Base-by-base conservation (phyloP, 83 land plant genomes). In the Picea abies region DNA sequence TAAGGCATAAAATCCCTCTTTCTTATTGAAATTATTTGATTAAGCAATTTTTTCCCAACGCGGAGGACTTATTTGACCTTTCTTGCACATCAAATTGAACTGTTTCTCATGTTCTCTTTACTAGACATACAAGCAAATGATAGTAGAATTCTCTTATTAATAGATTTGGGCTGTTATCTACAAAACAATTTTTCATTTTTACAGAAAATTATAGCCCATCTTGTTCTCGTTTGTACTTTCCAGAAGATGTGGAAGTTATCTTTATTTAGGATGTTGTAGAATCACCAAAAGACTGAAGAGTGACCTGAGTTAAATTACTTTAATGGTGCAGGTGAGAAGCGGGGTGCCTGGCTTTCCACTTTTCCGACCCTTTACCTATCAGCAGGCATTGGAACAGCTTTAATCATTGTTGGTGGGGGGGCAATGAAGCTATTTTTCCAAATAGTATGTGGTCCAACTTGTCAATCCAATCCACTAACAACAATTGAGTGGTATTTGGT, bases 401-500 rank as follows among this genome's bases (percentile, higher is more conserved):
- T 97, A 22, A 85, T 93, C 25, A 79, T 93, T 25, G 76, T 95
- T 22, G 95, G 96, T 4, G 98, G 99, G 2, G 77, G 91, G 2
- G 84, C 91, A 63, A 79, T 87, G 71, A 93, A 88, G 90, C 84
- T 89, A 58, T 95, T 96, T 86, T 95, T 82, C 84, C 64, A 87
- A 22, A 84, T 84, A 9, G 88, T 93, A 3, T 93, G 95, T 80
- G 93, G 92, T 1, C 60, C 81, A 60, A 56, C 70, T 6, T 90
- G 92, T 81, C 60, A 62, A 8, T 56, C 91, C 0, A 72, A 70
- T 60, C 90, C 95, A 15, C 84, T 90, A 26, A 86, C 95, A 0
- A 71, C 89, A 62, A 83, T 91, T 15, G 93, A 97, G 67, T 97
- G 99, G 99, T 93, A 94, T 87, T 41, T 95, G 69, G 92, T 93